Evolutionary conservation across 2,329 filamentous ascomycete genomes (phyloP), one percentile per base, ranked within the genome.

Genomic region (Colletotrichum tabaci): DNA sequence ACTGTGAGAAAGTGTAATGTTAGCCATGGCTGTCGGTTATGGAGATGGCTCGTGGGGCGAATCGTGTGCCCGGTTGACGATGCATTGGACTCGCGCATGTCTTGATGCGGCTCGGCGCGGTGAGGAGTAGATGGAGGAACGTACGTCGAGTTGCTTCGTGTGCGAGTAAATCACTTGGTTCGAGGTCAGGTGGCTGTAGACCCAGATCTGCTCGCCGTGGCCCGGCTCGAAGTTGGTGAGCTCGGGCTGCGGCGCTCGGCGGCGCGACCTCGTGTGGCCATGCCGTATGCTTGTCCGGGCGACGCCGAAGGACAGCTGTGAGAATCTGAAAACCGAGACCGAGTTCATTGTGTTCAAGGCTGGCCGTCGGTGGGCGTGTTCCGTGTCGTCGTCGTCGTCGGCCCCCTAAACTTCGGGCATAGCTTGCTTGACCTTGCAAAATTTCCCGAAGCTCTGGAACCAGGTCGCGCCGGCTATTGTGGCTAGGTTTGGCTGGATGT

Each of bases 201-300:
- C 79, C 84, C 85, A 91, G 77, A 91, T 88, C 77, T 86, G 84
- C 82, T 90, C 87, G 77, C 88, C 88, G 71, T 89, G 87, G 71
- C 82, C 83, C 50, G 82, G 77, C 21, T 81, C 77, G 64, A 46
- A 72, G 69, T 68, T 76, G 26, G 76, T 57, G 46, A 73, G 67
- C 55, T 78, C 75, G 46, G 73, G 73, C 65, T 74, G 71, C 18
- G 75, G 68, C 63, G 62, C 50, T 72, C 71, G 64, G 64, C 65
- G 75, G 53, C 74, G 69, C 64, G 74, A 72, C 35, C 72, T 73
- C 16, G 75, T 76, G 62, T 80, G 78, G 35, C 76, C 81, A 68
- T 83, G 78, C 68, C 86, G 85, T 74, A 85, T 76, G 74, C 81
- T 84, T 73, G 81, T 81, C 75, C 82, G 78, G 49, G 84, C 77